These are phyloP conservation scores for Amylostereum areolatum DNA, from an alignment of 1,284 basidiomycete genomes.

Conservation along the genomic window DNA sequence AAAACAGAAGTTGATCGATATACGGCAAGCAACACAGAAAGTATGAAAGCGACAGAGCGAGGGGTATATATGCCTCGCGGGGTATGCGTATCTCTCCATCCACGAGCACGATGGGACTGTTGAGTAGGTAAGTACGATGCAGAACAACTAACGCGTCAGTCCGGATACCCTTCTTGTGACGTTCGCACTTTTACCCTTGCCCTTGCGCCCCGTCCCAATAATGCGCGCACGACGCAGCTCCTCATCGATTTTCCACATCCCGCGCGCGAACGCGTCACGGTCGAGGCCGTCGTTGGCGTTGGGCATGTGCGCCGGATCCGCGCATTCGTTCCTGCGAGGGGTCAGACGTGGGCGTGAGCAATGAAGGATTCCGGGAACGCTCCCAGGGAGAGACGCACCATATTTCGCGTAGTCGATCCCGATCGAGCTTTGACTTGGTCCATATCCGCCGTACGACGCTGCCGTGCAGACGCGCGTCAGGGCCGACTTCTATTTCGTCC, in stretches of 20 bases:
- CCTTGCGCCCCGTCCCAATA: background rate
- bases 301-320: conserved; percentile 36
- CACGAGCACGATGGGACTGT: too few relatives aligned
- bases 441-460: conserved; percentile 55
- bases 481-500: conserved; percentile 22
- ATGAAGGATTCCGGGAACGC: background rate
- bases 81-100: too few relatives aligned
- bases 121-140: too few relatives aligned
- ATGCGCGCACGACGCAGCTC: conserved; percentile 61
- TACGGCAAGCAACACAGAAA: too few relatives aligned
- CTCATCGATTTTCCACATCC: conserved; percentile 83
- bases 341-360: conserved; percentile 2
- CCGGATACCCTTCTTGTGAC: too few relatives aligned
- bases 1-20: too few relatives aligned
- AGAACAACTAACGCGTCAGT: background rate
- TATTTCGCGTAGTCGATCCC: conserved; percentile 48
- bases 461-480: conserved; percentile 29
- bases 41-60: too few relatives aligned
- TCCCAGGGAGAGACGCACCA: conserved; percentile 41
- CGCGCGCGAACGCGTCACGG: conserved; percentile 60
- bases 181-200: too few relatives aligned
- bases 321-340: background rate
- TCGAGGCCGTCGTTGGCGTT: conserved; percentile 56
- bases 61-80: too few relatives aligned
- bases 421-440: conserved; percentile 53